phyloP scores from a whole-genome alignment of 2,329 filamentous ascomycete genomes.

The Pseudogymnoascus sp. region DNA sequence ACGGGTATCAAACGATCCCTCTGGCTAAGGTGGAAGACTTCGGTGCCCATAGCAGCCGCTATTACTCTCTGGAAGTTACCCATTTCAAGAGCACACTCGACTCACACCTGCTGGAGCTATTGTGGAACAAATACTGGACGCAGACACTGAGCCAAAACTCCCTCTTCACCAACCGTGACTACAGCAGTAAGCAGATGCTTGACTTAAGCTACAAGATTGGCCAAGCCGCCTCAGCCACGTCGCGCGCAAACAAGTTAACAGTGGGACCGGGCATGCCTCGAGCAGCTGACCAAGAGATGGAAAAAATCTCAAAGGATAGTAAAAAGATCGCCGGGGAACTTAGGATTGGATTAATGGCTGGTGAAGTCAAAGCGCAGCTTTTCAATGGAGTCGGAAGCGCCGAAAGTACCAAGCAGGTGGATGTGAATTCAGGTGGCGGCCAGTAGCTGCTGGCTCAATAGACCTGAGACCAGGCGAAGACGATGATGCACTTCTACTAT shows the following conservation, averaged over 20 bases:
- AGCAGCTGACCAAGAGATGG: slow-evolving; percentile 41
- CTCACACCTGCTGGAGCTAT: slow-evolving; percentile 71
- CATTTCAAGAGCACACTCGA: slow-evolving; percentile 94
- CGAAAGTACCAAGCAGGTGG: background rate
- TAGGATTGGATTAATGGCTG: slow-evolving; percentile 33
- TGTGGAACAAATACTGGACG: slow-evolving; percentile 99
- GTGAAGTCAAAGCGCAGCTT: slow-evolving; percentile 43
- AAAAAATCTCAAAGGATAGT: slow-evolving; percentile 47
- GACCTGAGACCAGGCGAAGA: background rate
- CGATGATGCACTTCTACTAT: background rate
- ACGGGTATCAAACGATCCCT: slow-evolving; percentile 72
- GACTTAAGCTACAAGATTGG: slow-evolving; percentile 79
- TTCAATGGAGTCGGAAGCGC: slow-evolving; percentile 32
- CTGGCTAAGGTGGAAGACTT: slow-evolving; percentile 94
- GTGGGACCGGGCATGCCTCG: slow-evolving; percentile 16
- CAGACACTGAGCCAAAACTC: slow-evolving; percentile 89
- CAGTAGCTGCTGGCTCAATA: background rate
- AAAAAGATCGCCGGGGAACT: slow-evolving; percentile 52
- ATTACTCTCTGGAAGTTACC: slow-evolving; percentile 85
- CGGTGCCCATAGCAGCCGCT: slow-evolving; percentile 81
- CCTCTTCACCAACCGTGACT: slow-evolving; percentile 86
- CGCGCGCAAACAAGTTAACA: slow-evolving; percentile 30
- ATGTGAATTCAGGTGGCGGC: background rate
- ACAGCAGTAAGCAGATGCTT: slow-evolving; percentile 82
- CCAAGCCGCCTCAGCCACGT: slow-evolving; percentile 45